Base-by-base conservation (phyloP, 2,329 filamentous ascomycete species). In the Leptosphaerulina australis region DNA sequence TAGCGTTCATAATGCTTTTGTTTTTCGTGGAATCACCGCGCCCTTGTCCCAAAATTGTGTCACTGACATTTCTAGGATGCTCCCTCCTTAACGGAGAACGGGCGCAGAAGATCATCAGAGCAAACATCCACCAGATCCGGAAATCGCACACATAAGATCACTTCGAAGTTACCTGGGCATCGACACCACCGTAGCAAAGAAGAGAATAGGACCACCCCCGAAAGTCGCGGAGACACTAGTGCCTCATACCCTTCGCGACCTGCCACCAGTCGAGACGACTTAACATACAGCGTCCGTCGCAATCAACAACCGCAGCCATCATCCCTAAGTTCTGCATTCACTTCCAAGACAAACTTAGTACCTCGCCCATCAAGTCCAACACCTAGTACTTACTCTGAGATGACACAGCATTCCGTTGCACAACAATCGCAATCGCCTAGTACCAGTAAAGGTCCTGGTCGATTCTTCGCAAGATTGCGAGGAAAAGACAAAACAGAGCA, bases 321-420 rank as follows among this genome's bases (percentile, higher is more conserved):
- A 17, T 67, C 74, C 11, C 69, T 77, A 53, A 73, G 69, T 51
- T 79, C 79, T 12, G 77, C 79, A 10, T 77, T 81, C 64, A 77
- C 74, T 36, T 81, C 80, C 22, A 73, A 75, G 11, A 75, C 75
- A 5, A 77, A 72, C 17, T 71, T 82, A 26, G 73, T 79, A 69
- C 81, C 76, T 59, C 86, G 91, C 58, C 86, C 90, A 10, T 83
- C 88, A 53, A 96, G 92, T 72, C 91, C 92, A 20, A 90, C 90
- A 0, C 88, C 91, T 6, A 94, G 90, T 71, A 79, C 83, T 31
- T 83, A 82, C 60, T 90, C 87, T 66, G 81, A 77, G 17, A 76
- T 77, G 73, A 82, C 73, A 68, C 79, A 69, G 66, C 80, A 73
- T 64, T 53, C 67, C 30, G 12, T 46, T 24, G 46, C 66, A 5